phyloP scores from a whole-genome alignment of 108 stramenopile genomes.

The Cyclotella baltica region DNA sequence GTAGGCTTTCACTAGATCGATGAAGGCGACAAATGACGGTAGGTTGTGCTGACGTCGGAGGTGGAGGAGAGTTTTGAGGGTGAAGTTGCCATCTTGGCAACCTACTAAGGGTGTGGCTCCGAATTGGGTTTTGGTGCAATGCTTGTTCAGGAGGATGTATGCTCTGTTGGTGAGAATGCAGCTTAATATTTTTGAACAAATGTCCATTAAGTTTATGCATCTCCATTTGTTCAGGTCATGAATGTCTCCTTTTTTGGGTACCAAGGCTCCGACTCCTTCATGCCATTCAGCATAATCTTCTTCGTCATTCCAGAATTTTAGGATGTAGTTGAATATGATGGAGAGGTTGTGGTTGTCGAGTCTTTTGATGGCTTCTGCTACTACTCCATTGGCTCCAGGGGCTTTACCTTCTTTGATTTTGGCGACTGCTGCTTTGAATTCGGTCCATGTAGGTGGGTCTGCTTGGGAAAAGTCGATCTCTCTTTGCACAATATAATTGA shows the following conservation, averaged over 20 bases:
- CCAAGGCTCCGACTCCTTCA: neutral
- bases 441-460: slow-evolving; percentile 2
- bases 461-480: neutral
- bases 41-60: slow-evolving; percentile 7
- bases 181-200: slow-evolving; percentile 13
- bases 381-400: slow-evolving; percentile 8
- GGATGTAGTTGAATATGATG: no score
- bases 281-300: slow-evolving; percentile 18
- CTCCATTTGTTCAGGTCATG: slow-evolving; percentile 18
- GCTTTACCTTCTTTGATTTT: slow-evolving; percentile 18
- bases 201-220: slow-evolving; percentile 24
- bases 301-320: neutral
- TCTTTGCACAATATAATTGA: neutral
- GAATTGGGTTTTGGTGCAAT: slow-evolving; percentile 23
- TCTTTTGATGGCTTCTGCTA: slow-evolving; percentile 16
- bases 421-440: neutral
- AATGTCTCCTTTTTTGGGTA: slow-evolving; percentile 7
- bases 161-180: neutral
- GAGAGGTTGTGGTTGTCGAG: neutral
- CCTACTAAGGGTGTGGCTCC: slow-evolving; percentile 12
- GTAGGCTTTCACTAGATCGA: slow-evolving; percentile 33
- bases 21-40: slow-evolving; percentile 6
- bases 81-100: slow-evolving; percentile 14
- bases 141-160: neutral
- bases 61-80: slow-evolving; percentile 18